Evolutionary conservation across 2,329 filamentous ascomycete genomes (phyloP).

Genomic region (Hymenoscyphus fraxineus): DNA sequence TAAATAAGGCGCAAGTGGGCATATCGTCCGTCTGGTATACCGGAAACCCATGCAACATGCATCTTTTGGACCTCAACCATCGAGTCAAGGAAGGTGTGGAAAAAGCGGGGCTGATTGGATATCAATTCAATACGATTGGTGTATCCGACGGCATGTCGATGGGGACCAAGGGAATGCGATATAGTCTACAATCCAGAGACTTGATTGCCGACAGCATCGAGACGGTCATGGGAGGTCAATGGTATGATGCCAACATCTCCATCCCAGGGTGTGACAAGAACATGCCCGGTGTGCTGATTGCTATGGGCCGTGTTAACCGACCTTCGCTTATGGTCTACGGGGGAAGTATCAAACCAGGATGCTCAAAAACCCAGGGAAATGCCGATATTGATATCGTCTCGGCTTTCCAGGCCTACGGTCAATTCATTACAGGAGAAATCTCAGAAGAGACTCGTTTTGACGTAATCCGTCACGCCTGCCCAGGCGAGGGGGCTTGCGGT

Average conservation of each 20-base stretch:
- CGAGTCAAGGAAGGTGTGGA: slow-evolving; percentile 60
- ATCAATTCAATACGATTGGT: slow-evolving; percentile 98
- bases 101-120: slow-evolving; percentile 78
- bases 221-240: slow-evolving; percentile 98
- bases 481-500: slow-evolving; percentile 77
- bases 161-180: slow-evolving; percentile 96
- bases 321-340: slow-evolving; percentile 98
- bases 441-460: slow-evolving; percentile 88
- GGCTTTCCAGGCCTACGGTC: slow-evolving; percentile 95
- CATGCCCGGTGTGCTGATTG: slow-evolving; percentile 90
- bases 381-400: slow-evolving; percentile 88
- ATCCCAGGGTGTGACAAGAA: slow-evolving; percentile 99
- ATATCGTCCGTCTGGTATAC: slow-evolving; percentile 98
- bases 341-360: slow-evolving; percentile 88
- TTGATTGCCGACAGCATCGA: slow-evolving; percentile 98
- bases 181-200: slow-evolving; percentile 89
- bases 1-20: slow-evolving; percentile 95
- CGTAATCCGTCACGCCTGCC: slow-evolving; percentile 89
- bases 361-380: slow-evolving; percentile 69
- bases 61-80: slow-evolving; percentile 72
- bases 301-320: slow-evolving; percentile 91
- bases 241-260: slow-evolving; percentile 97
- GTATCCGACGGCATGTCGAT: slow-evolving; percentile 98
- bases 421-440: slow-evolving; percentile 89
- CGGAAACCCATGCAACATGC: slow-evolving; percentile 99